Evolutionary conservation across 768 basidiomycete genomes (phyloP).

Genomic region (Coprinopsis cinerea): DNA sequence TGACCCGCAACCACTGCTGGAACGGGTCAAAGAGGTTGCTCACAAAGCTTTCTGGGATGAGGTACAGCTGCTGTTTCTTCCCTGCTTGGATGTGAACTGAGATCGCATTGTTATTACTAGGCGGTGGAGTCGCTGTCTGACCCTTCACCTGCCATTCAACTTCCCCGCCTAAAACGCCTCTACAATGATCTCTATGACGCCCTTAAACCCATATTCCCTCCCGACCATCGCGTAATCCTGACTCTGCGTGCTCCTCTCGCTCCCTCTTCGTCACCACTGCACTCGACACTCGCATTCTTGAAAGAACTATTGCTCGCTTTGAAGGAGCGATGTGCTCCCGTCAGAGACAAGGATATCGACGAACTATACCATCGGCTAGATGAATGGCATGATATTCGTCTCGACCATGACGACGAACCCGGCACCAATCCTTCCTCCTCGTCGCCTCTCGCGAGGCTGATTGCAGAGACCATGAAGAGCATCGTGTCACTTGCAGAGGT

Average conservation of each 20-base stretch:
- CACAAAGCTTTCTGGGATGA: constrained; percentile 73
- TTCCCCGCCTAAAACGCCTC: constrained; percentile 51
- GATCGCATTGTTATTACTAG: constrained; percentile 34
- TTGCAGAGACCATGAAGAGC: constrained; percentile 42
- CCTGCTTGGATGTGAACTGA: neutral
- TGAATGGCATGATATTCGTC: constrained; percentile 5
- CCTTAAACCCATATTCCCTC: constrained; percentile 54
- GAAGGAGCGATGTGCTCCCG: constrained; percentile 60
- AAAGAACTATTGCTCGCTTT: constrained; percentile 48
- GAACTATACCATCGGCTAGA: constrained; percentile 24
- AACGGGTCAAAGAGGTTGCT: constrained; percentile 46
- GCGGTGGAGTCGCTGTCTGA: constrained; percentile 51
- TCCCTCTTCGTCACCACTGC: constrained; percentile 64
- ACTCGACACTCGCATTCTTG: constrained; percentile 48
- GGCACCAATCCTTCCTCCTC: neutral
- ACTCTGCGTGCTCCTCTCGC: constrained; percentile 53
- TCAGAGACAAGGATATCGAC: constrained; percentile 52
- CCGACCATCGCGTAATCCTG: constrained; percentile 41
- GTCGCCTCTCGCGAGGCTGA: constrained; percentile 36
- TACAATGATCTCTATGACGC: constrained; percentile 48
- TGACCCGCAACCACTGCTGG: constrained; percentile 20
- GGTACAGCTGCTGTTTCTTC: constrained; percentile 33
- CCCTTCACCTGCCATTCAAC: constrained; percentile 51
- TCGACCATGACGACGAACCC: neutral
- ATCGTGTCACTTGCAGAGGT: constrained; percentile 48